Evolutionary conservation across 1,284 basidiomycete species (phyloP).

Genomic region (Ceratobasidium sp.): DNA sequence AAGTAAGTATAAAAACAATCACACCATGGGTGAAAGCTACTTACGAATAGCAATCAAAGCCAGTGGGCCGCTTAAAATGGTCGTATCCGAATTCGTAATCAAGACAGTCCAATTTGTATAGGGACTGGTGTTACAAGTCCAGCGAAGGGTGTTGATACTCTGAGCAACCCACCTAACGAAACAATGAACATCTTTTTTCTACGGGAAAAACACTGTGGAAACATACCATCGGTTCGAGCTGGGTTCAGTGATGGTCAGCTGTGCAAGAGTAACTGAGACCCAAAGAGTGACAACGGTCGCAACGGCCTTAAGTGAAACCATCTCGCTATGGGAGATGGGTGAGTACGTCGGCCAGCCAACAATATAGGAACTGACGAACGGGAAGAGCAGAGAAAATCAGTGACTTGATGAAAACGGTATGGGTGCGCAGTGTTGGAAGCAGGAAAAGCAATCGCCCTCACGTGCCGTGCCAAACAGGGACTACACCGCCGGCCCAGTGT

Average conservation of each 20-base stretch:
- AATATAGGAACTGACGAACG: no score
- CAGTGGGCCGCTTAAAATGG: slow-evolving; percentile 36
- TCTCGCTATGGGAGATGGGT: background rate
- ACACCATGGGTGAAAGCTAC: background rate
- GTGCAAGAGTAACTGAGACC: slow-evolving; percentile 14
- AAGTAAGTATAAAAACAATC: no score
- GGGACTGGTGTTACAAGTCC: slow-evolving; percentile 28
- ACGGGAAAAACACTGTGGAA: background rate
- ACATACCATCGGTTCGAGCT: slow-evolving; percentile 26
- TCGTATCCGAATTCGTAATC: slow-evolving; percentile 38
- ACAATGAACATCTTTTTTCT: background rate
- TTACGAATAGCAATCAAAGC: slow-evolving; percentile 41
- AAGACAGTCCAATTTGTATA: slow-evolving; percentile 43
- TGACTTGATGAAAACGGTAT: no score
- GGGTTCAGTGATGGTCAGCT: slow-evolving; percentile 33
- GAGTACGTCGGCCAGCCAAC: background rate
- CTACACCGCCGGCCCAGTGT: no score
- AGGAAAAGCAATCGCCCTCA: no score
- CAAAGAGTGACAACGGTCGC: slow-evolving; percentile 8
- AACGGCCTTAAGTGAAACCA: slow-evolving; percentile 12
- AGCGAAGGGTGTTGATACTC: slow-evolving; percentile 33
- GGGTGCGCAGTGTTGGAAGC: no score
- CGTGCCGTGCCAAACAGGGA: no score
- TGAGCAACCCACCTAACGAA: slow-evolving; percentile 33
- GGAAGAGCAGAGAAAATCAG: no score